Evolutionary conservation across 257 asterid species (phyloP), one percentile per base, ranked within the genome.

Genomic region (Paraleonurus japonicus): DNA sequence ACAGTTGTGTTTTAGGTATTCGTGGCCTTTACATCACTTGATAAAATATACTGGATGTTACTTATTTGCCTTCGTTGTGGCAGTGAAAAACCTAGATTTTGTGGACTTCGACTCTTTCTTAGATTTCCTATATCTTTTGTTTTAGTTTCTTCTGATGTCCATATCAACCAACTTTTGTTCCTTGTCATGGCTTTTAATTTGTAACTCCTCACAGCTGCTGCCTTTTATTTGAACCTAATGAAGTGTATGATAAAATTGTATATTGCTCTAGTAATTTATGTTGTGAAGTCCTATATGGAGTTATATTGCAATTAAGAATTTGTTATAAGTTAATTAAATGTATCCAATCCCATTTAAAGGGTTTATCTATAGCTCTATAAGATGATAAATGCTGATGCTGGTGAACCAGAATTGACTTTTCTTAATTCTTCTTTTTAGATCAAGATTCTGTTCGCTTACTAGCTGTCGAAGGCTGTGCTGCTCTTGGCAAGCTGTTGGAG

Each of bases 391-490:
- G 60, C 27, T 71, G 67, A 53, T 39, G 22, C 20, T 19, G 51
- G 62, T 20, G 43, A 65, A 53, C 60, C 53, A 27, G 59, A 28
- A 53, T 37, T 35, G 19, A 45, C 59, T 65, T 37, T 4, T 73
- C 26, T 24, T 27, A 71, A 20, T 48, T 63, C 32, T 69, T 33
- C 20, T 55, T 78, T 75, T 11, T 86, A 91, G 97, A 89, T 85
- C 97, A 91, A 81, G 97, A 91, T 75, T 91, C 97, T 51, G 96
- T 91, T 69, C 96, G 97, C 6, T 82, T 91, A 72, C 83, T 91
- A 43, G 97, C 97, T 74, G 97, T 91, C 41, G 97, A 91, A 76
- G 88, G 96, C 50, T 91, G 96, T 80, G 98, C 97, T 59, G 95
- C 98, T 73, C 88, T 93, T 65, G 98, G 98, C 17, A 93, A 93